Base-by-base conservation (phyloP, 2,329 filamentous ascomycete genomes). In the Pleomassaria siparia region DNA sequence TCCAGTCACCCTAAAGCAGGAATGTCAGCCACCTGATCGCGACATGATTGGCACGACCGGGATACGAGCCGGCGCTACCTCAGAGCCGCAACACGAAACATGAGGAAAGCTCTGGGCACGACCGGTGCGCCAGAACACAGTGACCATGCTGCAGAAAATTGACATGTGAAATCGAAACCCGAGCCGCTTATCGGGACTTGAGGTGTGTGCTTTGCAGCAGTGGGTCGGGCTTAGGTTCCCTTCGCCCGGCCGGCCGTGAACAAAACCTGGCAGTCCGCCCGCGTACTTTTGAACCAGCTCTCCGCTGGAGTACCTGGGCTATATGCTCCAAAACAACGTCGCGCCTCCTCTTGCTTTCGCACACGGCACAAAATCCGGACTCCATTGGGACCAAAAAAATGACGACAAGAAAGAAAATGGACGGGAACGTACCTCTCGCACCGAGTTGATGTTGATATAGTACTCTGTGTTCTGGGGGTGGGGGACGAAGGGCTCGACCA, bases 361-460 rank as follows among this genome's bases (percentile, higher is more conserved):
- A 51, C 35, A 44, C 29, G 12, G 11, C 43, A 39, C 13, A 16
- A 36, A 21, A 35, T 29, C 16, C 1, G 6, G 13, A 21, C 18
- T 13, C 35, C 21, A 37, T 22, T 37, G 35, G 13, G 22, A 28
- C 13, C n/a, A n/a, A 9, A 9, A 42, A 43, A 44, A 47, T 57
- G 53, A 55, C 54, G 53, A 54, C n/a, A 40, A 46, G 54, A 54
- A 20, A 30, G 20, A 41, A 52, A 57, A 50, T 13, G 40, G 26
- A 53, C 50, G 35, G 24, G 51, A 53, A 85, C 91, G 85, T 86
- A 97, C 94, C 86, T 97, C 94, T 81, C 94, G 89, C 70, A 96
- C 91, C 56, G 94, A 97, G 84, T 96, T 94, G 81, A 99, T 99
- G 86, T 96, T 96, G 81, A 99, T 96, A 80, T 99, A 99, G 81